These are phyloP conservation scores for Lenwebbia sp. DNA, from an alignment of 345 rosid genomes.

Conservation along the genomic window DNA sequence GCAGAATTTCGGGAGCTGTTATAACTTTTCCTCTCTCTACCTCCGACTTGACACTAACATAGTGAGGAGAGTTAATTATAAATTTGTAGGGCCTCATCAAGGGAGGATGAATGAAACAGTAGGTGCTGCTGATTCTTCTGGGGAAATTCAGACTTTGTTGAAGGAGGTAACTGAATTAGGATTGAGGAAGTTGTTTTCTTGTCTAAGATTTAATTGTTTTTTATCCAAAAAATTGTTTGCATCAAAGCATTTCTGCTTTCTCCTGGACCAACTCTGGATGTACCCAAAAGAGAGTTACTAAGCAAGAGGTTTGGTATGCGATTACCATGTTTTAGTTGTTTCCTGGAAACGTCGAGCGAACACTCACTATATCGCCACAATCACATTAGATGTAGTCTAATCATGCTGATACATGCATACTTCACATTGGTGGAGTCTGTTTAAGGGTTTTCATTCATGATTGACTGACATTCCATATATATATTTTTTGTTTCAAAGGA, in stretches of 20 bases:
- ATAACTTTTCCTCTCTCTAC: not conserved
- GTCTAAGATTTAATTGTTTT: not conserved
- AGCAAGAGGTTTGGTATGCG: not conserved
- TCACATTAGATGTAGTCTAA: too few relatives aligned
- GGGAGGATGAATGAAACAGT: constrained; percentile 26
- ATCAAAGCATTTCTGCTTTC: not conserved
- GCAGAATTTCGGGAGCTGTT: not conserved
- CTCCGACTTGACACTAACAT: not conserved
- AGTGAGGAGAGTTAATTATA: not conserved
- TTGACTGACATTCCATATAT: not conserved
- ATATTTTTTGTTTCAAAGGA: not conserved
- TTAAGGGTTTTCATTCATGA: not conserved
- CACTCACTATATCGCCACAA: too few relatives aligned
- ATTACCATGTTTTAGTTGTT: not conserved
- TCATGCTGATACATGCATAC: not conserved
- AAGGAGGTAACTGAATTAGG: constrained; percentile 51
- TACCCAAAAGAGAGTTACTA: too few relatives aligned
- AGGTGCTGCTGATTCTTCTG: constrained; percentile 29
- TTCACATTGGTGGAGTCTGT: not conserved
- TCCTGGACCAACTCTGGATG: not conserved
- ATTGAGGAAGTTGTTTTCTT: not conserved
- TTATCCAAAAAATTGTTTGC: not conserved
- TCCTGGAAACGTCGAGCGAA: not conserved
- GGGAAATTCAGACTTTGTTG: constrained; percentile 52
- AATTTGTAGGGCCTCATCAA: constrained; percentile 47